phyloP scores from a whole-genome alignment of 2,329 filamentous ascomycete species.

The Fusarium foetens region DNA sequence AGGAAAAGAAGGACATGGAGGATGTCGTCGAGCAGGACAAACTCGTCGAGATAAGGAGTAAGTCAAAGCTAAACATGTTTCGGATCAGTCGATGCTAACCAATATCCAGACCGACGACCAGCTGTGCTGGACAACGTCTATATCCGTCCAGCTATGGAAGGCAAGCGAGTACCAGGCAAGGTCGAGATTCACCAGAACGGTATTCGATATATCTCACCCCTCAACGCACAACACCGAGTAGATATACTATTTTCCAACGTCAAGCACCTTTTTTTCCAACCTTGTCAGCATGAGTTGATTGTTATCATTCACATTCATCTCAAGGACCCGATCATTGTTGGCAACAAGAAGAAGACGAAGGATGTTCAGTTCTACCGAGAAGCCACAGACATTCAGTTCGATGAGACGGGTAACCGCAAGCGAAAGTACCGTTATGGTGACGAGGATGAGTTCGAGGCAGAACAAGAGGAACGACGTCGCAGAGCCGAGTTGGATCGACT shows the following conservation, averaged over 20 bases:
- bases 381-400: slow-evolving; percentile 97
- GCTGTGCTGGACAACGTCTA: slow-evolving; percentile 93
- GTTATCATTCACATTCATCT: slow-evolving; percentile 98
- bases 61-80: slow-evolving; percentile 48
- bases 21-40: slow-evolving; percentile 99
- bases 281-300: slow-evolving; percentile 93
- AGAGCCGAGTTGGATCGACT: slow-evolving; percentile 92
- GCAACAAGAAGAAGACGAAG: slow-evolving; percentile 97
- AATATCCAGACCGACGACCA: slow-evolving; percentile 81
- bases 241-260: slow-evolving; percentile 98
- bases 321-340: slow-evolving; percentile 97
- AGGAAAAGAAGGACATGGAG: slow-evolving; percentile 99
- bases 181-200: slow-evolving; percentile 99
- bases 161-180: slow-evolving; percentile 94
- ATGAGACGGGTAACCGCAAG: slow-evolving; percentile 97
- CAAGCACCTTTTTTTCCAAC: slow-evolving; percentile 98
- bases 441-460: slow-evolving; percentile 97
- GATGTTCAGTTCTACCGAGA: slow-evolving; percentile 99
- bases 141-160: slow-evolving; percentile 93
- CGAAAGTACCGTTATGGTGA: slow-evolving; percentile 98
- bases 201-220: slow-evolving; percentile 89
- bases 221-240: slow-evolving; percentile 83
- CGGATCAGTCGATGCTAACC: slow-evolving; percentile 51
- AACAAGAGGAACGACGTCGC: slow-evolving; percentile 94
- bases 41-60: slow-evolving; percentile 91